A percentile compares a stretch with the other conserved stretches of the same genome.
phyloP scores from a whole-genome alignment of 371 early-diverging fungal genomes.

The Mucor mucedo region DNA sequence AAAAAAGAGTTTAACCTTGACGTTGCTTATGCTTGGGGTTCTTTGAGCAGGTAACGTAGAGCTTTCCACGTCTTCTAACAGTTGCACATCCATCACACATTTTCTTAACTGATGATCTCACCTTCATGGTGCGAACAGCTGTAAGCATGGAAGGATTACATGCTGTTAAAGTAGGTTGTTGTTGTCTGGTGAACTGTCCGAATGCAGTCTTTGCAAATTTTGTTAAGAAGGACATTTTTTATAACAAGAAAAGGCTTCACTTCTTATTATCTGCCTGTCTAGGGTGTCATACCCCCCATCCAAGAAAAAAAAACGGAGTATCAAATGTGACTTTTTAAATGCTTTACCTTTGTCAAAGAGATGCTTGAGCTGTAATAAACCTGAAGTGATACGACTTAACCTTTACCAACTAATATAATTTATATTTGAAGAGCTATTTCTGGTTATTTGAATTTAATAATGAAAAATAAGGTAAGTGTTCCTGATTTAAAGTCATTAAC shows the following conservation, averaged over 20 bases:
- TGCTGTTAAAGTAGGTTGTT: slow-evolving; percentile 25
- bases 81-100: slow-evolving; percentile 82
- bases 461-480: too few species aligned
- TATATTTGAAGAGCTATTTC: too few species aligned
- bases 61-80: slow-evolving; percentile 77
- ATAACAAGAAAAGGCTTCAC: slow-evolving; percentile 1
- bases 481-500: too few species aligned
- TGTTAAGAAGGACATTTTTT: slow-evolving; percentile 41
- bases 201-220: slow-evolving; percentile 36
- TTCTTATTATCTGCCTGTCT: background rate
- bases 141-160: slow-evolving; percentile 38
- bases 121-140: slow-evolving; percentile 79
- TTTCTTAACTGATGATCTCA: slow-evolving; percentile 82
- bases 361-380: too few species aligned
- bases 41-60: slow-evolving; percentile 81
- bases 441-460: too few species aligned
- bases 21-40: slow-evolving; percentile 87
- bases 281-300: slow-evolving; percentile 1
- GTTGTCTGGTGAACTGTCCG: slow-evolving; percentile 38
- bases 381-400: too few species aligned
- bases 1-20: slow-evolving; percentile 54
- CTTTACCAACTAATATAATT: too few species aligned
- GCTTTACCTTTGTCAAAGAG: too few species aligned
- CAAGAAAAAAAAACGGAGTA: background rate
- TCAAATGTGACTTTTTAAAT: background rate